A percentile compares a stretch with the other conserved stretches of the same genome.
These are phyloP conservation scores for Pythium aquatile DNA, from an alignment of 352 stramenopile species.

Conservation along the genomic window DNA sequence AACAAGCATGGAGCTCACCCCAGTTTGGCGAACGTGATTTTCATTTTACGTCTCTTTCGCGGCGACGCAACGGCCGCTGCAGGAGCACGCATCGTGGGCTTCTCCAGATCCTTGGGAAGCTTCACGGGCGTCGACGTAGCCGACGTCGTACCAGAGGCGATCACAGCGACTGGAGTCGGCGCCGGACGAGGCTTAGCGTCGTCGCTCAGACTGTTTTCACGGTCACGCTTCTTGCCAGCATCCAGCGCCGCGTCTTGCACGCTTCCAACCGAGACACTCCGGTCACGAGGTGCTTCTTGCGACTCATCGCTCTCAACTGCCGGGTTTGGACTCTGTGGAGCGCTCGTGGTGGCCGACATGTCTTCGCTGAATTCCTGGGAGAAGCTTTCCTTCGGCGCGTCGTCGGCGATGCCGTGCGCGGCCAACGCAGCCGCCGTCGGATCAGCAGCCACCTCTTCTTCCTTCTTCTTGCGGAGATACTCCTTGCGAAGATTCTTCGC, in stretches of 20 bases:
- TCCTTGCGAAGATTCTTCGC: constrained; percentile 66
- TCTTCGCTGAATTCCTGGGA: constrained; percentile 64
- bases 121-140: constrained; percentile 28
- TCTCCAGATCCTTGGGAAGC: constrained; percentile 43
- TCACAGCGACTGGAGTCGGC: not conserved
- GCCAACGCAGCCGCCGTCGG: constrained; percentile 37
- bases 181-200: constrained; percentile 13
- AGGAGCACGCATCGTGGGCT: constrained; percentile 35
- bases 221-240: constrained; percentile 24
- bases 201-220: constrained; percentile 23
- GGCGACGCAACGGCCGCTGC: constrained; percentile 59
- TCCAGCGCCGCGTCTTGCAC: constrained; percentile 7
- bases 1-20: constrained; percentile 50
- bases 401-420: constrained; percentile 35
- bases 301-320: constrained; percentile 25
- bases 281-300: constrained; percentile 23
- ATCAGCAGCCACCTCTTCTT: constrained; percentile 73
- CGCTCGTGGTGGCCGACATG: constrained; percentile 38
- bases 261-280: constrained; percentile 26
- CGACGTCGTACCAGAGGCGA: constrained; percentile 10
- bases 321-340: constrained; percentile 28
- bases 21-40: constrained; percentile 90
- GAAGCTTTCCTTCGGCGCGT: constrained; percentile 44
- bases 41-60: constrained; percentile 91
- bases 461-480: constrained; percentile 85